Percentiles rank a stretch among this genome's conserved stretches.
These are phyloP conservation scores for Fusarium buharicum DNA, from an alignment of 2,329 filamentous ascomycete genomes.

Conservation along the genomic window DNA sequence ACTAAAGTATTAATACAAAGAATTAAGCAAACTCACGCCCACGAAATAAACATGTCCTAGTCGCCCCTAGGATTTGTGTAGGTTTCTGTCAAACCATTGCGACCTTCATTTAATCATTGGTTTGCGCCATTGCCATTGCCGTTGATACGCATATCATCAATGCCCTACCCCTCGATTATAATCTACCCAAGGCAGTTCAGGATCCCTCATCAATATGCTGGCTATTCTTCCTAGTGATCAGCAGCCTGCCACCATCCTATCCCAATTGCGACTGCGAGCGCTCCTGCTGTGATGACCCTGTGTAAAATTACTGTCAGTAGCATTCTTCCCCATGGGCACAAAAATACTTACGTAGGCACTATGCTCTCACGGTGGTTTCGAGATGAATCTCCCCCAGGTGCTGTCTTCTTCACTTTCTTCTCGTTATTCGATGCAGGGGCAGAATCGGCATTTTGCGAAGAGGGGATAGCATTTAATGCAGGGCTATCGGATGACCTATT, in stretches of 20 bases:
- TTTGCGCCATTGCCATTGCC: constrained; percentile 22
- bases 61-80: constrained; percentile 24
- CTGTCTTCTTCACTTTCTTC: constrained; percentile 9
- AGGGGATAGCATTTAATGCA: background rate
- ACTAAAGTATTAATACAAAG: background rate
- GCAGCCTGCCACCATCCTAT: constrained; percentile 43
- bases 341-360: constrained; percentile 35
- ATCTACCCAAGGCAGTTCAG: constrained; percentile 22
- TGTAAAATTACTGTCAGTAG: constrained; percentile 24
- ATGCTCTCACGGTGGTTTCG: constrained; percentile 18
- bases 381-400: constrained; percentile 14
- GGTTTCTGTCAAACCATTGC: constrained; percentile 13
- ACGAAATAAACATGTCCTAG: constrained; percentile 28
- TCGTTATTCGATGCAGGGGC: background rate
- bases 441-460: background rate
- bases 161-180: constrained; percentile 6
- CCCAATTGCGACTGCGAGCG: constrained; percentile 41
- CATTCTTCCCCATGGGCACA: background rate
- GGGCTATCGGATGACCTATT: background rate
- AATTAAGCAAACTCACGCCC: background rate
- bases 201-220: background rate
- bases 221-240: constrained; percentile 24
- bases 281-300: constrained; percentile 43
- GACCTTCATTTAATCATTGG: constrained; percentile 5
- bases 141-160: background rate